phyloP scores from a whole-genome alignment of 1,139 yeast genomes.

The Lodderomyces parapsilosis region DNA sequence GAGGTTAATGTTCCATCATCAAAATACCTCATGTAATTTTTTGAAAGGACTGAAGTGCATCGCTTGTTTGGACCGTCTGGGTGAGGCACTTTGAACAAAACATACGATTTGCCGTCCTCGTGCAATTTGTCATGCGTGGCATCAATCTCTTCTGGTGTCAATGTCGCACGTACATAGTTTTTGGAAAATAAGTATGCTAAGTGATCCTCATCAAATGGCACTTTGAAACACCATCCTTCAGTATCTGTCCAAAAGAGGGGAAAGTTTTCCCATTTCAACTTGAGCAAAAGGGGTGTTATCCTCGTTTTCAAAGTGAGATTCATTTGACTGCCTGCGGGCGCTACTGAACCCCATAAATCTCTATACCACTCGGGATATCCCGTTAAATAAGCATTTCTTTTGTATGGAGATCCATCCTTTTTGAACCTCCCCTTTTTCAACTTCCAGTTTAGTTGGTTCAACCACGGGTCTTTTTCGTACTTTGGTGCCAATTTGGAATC shows the following conservation, averaged over 20 bases:
- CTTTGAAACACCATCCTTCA: conserved; percentile 89
- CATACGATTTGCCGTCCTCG: conserved; percentile 23
- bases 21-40: conserved; percentile 66
- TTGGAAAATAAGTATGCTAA: conserved; percentile 42
- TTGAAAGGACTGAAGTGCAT: conserved; percentile 79
- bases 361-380: conserved; percentile 97
- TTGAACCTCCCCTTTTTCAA: conserved; percentile 58
- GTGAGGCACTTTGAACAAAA: conserved; percentile 79
- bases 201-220: conserved; percentile 38
- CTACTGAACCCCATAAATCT: conserved; percentile 54
- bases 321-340: conserved; percentile 34
- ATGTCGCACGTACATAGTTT: conserved; percentile 50
- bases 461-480: conserved; percentile 74
- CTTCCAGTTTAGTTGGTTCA: conserved; percentile 86
- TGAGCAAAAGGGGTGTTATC: conserved; percentile 70
- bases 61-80: conserved; percentile 78
- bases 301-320: conserved; percentile 72
- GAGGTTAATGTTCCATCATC: conserved; percentile 76
- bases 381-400: conserved; percentile 74
- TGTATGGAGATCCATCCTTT: conserved; percentile 73
- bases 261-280: conserved; percentile 80
- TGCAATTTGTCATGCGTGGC: conserved; percentile 23
- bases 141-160: conserved; percentile 27
- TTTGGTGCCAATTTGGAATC: conserved; percentile 25
- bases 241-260: conserved; percentile 79